Conservation (phyloP, 1,139 yeast genomes). For the Suhomyces panamericanus region DNA sequence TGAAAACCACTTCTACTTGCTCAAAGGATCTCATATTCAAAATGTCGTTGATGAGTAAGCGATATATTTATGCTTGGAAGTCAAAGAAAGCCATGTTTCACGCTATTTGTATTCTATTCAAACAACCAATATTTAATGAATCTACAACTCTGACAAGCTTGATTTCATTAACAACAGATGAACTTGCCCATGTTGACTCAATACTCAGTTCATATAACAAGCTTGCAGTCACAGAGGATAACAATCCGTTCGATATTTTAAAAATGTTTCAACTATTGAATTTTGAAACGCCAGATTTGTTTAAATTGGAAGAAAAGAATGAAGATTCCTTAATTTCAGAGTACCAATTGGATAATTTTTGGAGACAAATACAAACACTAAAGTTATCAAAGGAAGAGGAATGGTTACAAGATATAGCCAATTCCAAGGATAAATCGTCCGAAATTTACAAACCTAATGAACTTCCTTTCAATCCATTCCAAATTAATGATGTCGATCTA, state of each 20-base stretch:
- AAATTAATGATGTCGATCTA: conserved; percentile 5
- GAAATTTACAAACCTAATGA: neutral
- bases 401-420: conserved; percentile 1
- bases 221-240: neutral
- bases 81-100: conserved; percentile 15
- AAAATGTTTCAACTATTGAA: conserved; percentile 3
- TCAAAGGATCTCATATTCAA: conserved; percentile 8
- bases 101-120: conserved; percentile 12
- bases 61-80: conserved; percentile 24
- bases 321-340: conserved; percentile 23
- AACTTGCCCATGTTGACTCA: conserved; percentile 5
- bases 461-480: neutral
- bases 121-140: conserved; percentile 6
- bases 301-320: conserved; percentile 14
- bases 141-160: neutral
- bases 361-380: conserved; percentile 14
- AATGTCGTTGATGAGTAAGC: conserved; percentile 12
- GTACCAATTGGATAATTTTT: conserved; percentile 20
- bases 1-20: conserved; percentile 9
- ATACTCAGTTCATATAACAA: neutral
- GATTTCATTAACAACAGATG: conserved; percentile 7
- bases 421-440: neutral
- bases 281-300: conserved; percentile 1
- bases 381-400: conserved; percentile 3
- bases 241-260: conserved; percentile 6